Evolutionary conservation across 108 stramenopile species (phyloP).

Genomic region (Pelagomonas calceolata): DNA sequence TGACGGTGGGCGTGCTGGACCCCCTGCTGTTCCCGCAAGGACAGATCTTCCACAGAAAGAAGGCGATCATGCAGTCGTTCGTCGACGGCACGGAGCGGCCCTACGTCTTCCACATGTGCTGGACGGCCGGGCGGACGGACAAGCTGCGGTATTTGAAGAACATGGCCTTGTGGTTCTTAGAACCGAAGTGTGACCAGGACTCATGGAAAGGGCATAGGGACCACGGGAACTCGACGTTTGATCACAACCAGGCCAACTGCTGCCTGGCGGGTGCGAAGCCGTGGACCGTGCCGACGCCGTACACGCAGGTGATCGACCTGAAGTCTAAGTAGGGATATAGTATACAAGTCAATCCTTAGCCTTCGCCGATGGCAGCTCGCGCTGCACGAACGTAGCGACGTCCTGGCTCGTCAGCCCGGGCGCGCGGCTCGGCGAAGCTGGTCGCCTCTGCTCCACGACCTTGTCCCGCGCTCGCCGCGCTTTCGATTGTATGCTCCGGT

Average conservation of each 20-base stretch:
- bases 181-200: not conserved
- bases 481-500: no score
- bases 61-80: not conserved
- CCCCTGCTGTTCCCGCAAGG: slow-evolving; percentile 2
- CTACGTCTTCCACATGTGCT: slow-evolving; percentile 20
- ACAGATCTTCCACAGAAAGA: slow-evolving; percentile 4
- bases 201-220: not conserved
- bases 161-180: slow-evolving; percentile 5
- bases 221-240: no score
- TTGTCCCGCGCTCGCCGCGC: no score
- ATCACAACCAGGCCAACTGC: no score
- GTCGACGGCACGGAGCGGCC: not conserved
- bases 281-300: not conserved
- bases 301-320: not conserved
- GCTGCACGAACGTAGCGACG: no score
- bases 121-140: slow-evolving; percentile 3
- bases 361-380: no score
- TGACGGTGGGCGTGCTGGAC: not conserved
- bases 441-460: no score
- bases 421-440: no score
- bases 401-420: no score
- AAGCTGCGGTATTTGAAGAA: slow-evolving; percentile 14
- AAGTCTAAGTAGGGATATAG: not conserved
- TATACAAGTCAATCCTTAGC: no score
- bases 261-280: not conserved